Conservation (phyloP, 805 yeast species). For the Suhomyces prunicola region DNA sequence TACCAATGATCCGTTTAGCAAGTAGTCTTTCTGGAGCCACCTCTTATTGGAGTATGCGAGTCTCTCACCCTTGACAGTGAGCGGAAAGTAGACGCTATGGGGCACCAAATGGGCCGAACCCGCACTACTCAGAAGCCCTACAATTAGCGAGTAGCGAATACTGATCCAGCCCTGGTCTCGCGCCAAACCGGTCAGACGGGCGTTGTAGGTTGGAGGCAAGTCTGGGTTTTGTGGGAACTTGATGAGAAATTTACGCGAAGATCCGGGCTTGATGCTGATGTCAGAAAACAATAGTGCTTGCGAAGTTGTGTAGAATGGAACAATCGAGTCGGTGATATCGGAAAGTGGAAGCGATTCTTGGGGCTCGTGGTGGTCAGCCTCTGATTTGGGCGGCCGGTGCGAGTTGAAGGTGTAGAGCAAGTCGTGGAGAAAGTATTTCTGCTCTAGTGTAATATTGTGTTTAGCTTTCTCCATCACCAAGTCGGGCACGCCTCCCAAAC, state of each 20-base stretch:
- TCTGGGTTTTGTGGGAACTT: constrained; percentile 19
- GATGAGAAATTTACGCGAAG: constrained; percentile 18
- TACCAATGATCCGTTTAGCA: constrained; percentile 17
- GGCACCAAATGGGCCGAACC: constrained; percentile 11
- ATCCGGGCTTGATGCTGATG: constrained; percentile 16
- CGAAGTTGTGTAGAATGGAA: constrained; percentile 40
- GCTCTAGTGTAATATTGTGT: constrained; percentile 11
- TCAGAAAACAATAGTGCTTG: constrained; percentile 39
- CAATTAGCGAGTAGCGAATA: constrained; percentile 33
- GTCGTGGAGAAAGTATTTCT: constrained; percentile 32
- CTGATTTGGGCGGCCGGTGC: constrained; percentile 5
- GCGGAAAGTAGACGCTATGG: constrained; percentile 35
- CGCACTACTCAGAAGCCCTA: constrained; percentile 27
- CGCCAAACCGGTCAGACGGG: constrained; percentile 37
- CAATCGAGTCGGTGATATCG: constrained; percentile 29
- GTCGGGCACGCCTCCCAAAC: constrained; percentile 37
- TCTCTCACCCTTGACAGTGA: constrained; percentile 23
- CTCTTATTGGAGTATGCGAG: constrained; percentile 21
- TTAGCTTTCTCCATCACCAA: constrained; percentile 19
- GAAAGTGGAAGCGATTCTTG: constrained; percentile 13
- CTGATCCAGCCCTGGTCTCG: constrained; percentile 40
- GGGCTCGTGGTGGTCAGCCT: not conserved
- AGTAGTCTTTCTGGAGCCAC: constrained; percentile 28
- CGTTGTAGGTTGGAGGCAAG: constrained; percentile 41
- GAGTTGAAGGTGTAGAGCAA: constrained; percentile 31